Evolutionary conservation across 345 rosid species (phyloP), one percentile per base, ranked within the genome.

Genomic region (Bruguiera sexangula): DNA sequence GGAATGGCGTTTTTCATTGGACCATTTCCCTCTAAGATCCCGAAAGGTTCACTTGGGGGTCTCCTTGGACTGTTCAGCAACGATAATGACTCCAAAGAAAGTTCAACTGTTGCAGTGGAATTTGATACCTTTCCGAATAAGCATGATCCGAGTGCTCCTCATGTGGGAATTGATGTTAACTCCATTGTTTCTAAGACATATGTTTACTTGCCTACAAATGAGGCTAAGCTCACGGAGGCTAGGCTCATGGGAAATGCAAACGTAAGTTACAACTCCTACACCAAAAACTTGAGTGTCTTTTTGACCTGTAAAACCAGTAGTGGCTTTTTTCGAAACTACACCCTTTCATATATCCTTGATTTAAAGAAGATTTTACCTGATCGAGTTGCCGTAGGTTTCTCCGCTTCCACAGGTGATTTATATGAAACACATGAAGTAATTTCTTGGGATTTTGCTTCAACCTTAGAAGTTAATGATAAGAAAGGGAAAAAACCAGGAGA

Each of bases 81-180:
- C 6, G 63, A 56, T 10, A 62, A n/a, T n/a, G n/a, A n/a, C 2
- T 29, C 83, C 0, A 65, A 27, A 37, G n/a, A 46, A 21, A 79
- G n/a, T n/a, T n/a, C n/a, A n/a, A n/a, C n/a, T 5, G 81, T 84
- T 1, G 86, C 86, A 2, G 82, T 85, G 2, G 86, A 86, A 72
- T 86, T 84, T 54, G 90, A 86, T 57, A 79, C 77, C 51, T 65
- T 13, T 54, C 3, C 0, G 31, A 82, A 86, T 27, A 0, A 13
- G 0, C 84, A 86, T 84, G 86, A 86, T 66, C 84, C 83, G 1
- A 51, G 65, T 27, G 22, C 50, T 27, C 72, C 81, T 69, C 90
- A 86, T 56, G 81, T 84, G 1, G 90, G 88, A 36, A 82, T 86
- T 60, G 57, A 82, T 39, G 66, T 82, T n/a, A 84, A 86, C 66